These are phyloP conservation scores for Zoysia japonica DNA, from an alignment of 176 grass and related monocot species.

Conservation along the genomic window DNA sequence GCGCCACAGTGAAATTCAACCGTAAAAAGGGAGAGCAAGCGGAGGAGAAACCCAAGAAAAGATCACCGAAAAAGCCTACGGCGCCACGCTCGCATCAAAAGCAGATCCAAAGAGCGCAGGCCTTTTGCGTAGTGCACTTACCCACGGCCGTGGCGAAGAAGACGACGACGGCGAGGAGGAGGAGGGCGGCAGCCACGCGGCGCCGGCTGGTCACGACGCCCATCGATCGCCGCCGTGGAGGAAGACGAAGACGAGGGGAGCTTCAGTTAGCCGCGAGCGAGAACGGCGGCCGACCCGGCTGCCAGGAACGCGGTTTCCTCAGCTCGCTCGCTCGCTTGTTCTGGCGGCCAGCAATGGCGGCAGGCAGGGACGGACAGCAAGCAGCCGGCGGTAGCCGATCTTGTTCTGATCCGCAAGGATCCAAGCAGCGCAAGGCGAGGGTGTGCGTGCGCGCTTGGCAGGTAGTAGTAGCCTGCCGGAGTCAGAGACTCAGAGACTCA, in stretches of 20 bases:
- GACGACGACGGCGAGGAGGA: background rate
- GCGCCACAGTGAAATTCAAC: background rate
- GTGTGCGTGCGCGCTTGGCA: constrained; percentile 28
- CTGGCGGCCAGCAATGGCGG: constrained; percentile 9
- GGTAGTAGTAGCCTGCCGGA: background rate
- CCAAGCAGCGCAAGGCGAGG: background rate
- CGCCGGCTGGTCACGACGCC: constrained; percentile 24
- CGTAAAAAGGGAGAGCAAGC: background rate
- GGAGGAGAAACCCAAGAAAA: background rate
- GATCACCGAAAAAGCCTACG: background rate
- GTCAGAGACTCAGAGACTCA: background rate
- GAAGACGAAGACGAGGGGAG: background rate
- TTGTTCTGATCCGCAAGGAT: background rate
- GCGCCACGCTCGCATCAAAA: background rate
- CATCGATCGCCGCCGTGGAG: background rate
- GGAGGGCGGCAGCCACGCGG: background rate
- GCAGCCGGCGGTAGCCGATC: background rate
- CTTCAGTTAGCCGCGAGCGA: too few relatives aligned
- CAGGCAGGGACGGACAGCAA: background rate
- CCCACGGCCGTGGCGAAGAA: constrained; percentile 36
- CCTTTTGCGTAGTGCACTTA: background rate
- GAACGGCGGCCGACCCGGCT: too few relatives aligned
- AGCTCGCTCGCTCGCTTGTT: too few relatives aligned
- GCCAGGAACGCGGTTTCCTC: background rate
- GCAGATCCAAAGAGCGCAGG: background rate